phyloP scores from a whole-genome alignment of 805 yeast species.

The Sugiyamaella mastotermitis region DNA sequence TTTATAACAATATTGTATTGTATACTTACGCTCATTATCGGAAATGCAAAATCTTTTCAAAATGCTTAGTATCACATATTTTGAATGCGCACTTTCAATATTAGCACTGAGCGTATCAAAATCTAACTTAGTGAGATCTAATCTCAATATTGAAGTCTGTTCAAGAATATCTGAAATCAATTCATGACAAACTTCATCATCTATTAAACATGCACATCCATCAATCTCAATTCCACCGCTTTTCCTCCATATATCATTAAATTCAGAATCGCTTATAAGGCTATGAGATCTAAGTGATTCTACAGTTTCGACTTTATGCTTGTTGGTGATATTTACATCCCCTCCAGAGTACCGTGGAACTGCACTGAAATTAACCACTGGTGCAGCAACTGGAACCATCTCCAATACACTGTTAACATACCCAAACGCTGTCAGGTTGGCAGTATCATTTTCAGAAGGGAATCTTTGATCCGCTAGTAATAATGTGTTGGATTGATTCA shows the following conservation, averaged over 20 bases:
- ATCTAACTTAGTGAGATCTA: too few relatives aligned
- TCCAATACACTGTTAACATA: constrained; percentile 23
- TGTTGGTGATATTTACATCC: constrained; percentile 7
- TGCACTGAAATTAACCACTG: constrained; percentile 17
- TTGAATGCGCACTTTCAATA: too few relatives aligned
- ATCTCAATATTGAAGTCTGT: too few relatives aligned
- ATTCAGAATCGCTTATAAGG: constrained; percentile 52
- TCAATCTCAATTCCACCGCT: constrained; percentile 51
- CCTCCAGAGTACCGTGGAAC: constrained; percentile 21
- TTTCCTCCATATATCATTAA: constrained; percentile 45
- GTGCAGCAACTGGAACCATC: constrained; percentile 11
- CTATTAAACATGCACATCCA: constrained; percentile 36
- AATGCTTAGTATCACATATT: too few relatives aligned
- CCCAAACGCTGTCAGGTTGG: constrained; percentile 19
- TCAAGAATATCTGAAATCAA: constrained; percentile 23
- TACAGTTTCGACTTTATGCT: not conserved
- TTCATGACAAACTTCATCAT: constrained; percentile 19
- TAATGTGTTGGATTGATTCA: constrained; percentile 85
- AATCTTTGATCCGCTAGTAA: constrained; percentile 36
- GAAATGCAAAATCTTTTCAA: too few relatives aligned
- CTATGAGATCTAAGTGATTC: constrained; percentile 28
- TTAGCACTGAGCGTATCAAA: too few relatives aligned
- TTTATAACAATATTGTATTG: too few relatives aligned
- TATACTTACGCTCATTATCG: too few relatives aligned
- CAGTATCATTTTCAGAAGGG: constrained; percentile 1